A percentile compares a stretch with the other conserved stretches of the same genome.
Evolutionary conservation across 352 stramenopile species (phyloP).

Genomic region (Phytophthora sp.): DNA sequence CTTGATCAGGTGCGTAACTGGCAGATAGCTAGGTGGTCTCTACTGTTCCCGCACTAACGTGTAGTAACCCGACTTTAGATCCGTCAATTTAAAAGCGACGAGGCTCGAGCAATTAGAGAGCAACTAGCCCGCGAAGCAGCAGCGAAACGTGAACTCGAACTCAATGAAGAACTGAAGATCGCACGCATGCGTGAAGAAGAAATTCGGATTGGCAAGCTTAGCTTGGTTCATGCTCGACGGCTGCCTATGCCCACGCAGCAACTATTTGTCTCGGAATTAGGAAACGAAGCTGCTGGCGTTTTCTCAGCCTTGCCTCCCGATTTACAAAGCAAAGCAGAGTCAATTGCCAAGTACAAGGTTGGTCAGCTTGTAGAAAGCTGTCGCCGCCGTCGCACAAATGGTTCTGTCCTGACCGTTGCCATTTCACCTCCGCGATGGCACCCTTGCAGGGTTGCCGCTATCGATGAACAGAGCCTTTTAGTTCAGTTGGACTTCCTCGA

Average conservation of each 20-base stretch:
- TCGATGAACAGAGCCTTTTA: constrained; percentile 27
- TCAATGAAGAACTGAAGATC: constrained; percentile 45
- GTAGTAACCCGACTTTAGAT: constrained; percentile 37
- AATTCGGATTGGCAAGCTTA: constrained; percentile 43
- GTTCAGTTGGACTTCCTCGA: constrained; percentile 57
- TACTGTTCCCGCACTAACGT: constrained; percentile 1
- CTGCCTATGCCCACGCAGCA: constrained; percentile 49
- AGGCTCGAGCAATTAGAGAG: constrained; percentile 55
- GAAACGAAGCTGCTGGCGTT: constrained; percentile 42
- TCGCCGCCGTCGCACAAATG: constrained; percentile 42
- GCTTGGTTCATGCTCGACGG: constrained; percentile 42
- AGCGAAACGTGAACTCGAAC: constrained; percentile 48
- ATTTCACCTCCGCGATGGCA: constrained; percentile 31
- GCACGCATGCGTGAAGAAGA: constrained; percentile 37
- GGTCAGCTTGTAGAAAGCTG: constrained; percentile 59
- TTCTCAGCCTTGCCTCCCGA: constrained; percentile 27
- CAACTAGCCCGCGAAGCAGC: constrained; percentile 48
- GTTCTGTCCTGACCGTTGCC: constrained; percentile 8
- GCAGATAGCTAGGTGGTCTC: not conserved
- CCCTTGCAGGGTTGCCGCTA: constrained; percentile 36
- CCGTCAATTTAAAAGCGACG: constrained; percentile 58
- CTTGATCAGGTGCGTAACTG: constrained; percentile 37
- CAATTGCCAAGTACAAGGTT: constrained; percentile 20
- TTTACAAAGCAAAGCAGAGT: not conserved
- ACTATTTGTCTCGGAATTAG: constrained; percentile 46